Evolutionary conservation across 1,284 basidiomycete genomes (phyloP).

Genomic region (Agroathelia rolfsii): DNA sequence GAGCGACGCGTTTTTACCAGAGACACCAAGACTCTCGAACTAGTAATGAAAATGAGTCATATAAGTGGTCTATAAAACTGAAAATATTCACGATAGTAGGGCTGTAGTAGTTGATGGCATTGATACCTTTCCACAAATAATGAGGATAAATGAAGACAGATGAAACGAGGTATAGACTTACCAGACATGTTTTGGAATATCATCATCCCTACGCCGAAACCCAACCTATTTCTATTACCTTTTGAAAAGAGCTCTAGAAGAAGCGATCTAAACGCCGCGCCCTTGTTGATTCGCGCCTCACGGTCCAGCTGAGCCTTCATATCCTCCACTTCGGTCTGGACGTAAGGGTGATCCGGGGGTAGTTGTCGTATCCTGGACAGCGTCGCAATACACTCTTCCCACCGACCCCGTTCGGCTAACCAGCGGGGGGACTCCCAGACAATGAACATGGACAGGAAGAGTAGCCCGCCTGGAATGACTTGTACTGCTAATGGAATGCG

Average conservation of each 20-base stretch:
- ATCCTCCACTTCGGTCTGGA: slow-evolving; percentile 25
- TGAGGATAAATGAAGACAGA: slow-evolving; percentile 27
- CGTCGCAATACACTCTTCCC: slow-evolving; percentile 27
- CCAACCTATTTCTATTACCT: too few species aligned
- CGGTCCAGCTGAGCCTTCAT: slow-evolving; percentile 21
- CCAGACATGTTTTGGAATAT: slow-evolving; percentile 22
- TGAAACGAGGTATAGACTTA: slow-evolving; percentile 19
- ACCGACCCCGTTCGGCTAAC: slow-evolving; percentile 32
- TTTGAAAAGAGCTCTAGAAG: too few species aligned
- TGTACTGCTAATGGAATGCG: slow-evolving; percentile 41
- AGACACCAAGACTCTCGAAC: slow-evolving; percentile 34
- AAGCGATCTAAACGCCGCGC: too few species aligned
- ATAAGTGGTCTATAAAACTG: too few species aligned
- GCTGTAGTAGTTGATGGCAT: slow-evolving; percentile 34
- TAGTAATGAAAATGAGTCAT: too few species aligned
- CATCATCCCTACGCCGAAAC: too few species aligned
- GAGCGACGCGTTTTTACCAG: slow-evolving; percentile 26
- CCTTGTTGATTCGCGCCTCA: too few species aligned
- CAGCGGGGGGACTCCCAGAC: slow-evolving; percentile 40
- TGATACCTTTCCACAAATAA: slow-evolving; percentile 28
- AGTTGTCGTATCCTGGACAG: slow-evolving; percentile 31
- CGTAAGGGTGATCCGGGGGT: slow-evolving; percentile 25
- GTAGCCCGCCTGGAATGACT: slow-evolving; percentile 37
- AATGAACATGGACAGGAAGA: slow-evolving; percentile 31
- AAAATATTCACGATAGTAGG: too few species aligned